Evolutionary conservation across 495 filamentous ascomycete genomes (phyloP), one percentile per base, ranked within the genome.

Genomic region (Staphylotrichum longicolle): DNA sequence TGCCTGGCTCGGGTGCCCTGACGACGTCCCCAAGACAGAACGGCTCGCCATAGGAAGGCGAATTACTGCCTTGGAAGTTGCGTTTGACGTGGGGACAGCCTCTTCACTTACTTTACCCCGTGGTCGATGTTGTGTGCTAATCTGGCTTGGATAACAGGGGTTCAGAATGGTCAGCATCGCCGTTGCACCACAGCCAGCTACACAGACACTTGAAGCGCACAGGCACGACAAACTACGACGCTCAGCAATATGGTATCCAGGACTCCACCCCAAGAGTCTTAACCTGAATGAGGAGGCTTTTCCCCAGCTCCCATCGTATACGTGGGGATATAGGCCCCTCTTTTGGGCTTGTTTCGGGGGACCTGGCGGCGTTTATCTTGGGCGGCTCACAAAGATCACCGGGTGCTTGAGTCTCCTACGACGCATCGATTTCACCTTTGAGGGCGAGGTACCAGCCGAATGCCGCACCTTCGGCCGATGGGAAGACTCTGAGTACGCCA

Each of bases 331-430:
- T 12, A 27, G 35, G 51, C 51, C 51, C 5, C 35, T 54, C 3
- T 54, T 54, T 15, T 54, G 51, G 51, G 7, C 51, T 54, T 41
- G 5, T 30, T 54, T 54, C n/a, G 51, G 51, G 7, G 51, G 51
- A 2, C 51, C 51, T 10, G 35, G 51, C 12, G 51, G 51, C 3
- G 5, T 41, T 5, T 30, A 41, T 11, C 51, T 54, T 15, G 6
- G 35, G 1, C 7, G 30, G 10, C 51, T 54, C 7, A 54, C n/a
- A 14, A 54, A 54, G n/a, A 5, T 54, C 7, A 41, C 7, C 1
- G 35, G n/a, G 27, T 3, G 9, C 7, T 39, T 4, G 2, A 4
- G 33, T 2, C 7, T 5, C 51, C 3, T 54, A 20, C 5, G 8
- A 1, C 51, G 51, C 4, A 40, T 54, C 6, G 51, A 54, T 10